Conservation (phyloP, 1,284 basidiomycete species). For the Neolentinus lepideus region DNA sequence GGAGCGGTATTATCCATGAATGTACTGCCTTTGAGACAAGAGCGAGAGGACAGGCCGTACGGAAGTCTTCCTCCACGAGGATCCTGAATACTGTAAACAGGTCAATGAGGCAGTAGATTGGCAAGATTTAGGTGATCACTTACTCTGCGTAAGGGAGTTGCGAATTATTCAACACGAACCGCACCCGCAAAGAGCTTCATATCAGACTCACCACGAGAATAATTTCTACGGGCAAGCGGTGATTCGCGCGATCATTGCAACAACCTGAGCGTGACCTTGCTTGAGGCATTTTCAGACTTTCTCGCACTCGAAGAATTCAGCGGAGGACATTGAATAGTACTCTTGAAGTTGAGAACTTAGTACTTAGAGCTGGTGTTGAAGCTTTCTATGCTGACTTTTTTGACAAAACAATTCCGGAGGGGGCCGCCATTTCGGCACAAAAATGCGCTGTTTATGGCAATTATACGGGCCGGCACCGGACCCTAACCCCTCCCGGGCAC, state of each 20-base stretch:
- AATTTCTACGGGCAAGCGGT: background rate
- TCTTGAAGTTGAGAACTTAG: no score
- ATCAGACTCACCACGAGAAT: background rate
- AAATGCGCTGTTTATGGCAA: no score
- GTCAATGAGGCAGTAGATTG: background rate
- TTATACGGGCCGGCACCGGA: no score
- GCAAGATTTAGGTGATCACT: background rate
- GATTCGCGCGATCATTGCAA: no score
- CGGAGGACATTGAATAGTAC: no score
- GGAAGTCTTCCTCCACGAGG: background rate
- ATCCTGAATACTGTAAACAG: background rate
- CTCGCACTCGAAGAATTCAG: background rate
- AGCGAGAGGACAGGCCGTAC: conserved; percentile 13
- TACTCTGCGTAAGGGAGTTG: background rate
- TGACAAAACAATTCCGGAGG: no score
- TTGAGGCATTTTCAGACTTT: background rate
- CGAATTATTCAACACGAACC: background rate
- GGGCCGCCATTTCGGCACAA: no score
- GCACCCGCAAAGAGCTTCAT: background rate
- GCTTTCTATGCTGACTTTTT: no score
- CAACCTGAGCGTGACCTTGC: background rate
- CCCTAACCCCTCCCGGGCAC: no score
- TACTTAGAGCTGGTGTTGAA: no score
- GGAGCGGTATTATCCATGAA: conserved; percentile 23
- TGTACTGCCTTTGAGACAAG: conserved; percentile 20